Evolutionary conservation across 306 rosid genomes (phyloP), one percentile per base, ranked within the genome.

Genomic region (Vigna radiata): DNA sequence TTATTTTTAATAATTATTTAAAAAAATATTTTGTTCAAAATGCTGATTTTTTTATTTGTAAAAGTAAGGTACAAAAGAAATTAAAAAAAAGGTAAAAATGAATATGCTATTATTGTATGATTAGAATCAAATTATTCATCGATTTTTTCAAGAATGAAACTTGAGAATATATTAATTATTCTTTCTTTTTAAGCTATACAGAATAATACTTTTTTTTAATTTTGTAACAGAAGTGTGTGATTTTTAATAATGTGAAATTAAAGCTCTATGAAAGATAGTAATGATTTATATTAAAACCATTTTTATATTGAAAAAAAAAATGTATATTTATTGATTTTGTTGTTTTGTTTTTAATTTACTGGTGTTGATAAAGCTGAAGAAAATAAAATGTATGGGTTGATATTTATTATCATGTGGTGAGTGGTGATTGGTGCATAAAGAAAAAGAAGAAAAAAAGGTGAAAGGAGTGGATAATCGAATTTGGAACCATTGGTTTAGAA

Each of bases 401-500:
- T 65, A 64, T 72, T 47, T 66, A 68, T 36, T 36, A 67, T 74
- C 48, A 56, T 37, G 80, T 48, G 72, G 50, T 72, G 56, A 74
- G 23, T 46, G 78, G 67, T 14, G 33, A 43, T 56, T 53, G 81
- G 73, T 33, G 81, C 65, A 54, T 18, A 36, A 70, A 64, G 39
- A 23, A 61, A 70, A 70, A 63, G 43, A 17, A 59, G 17, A 41
- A 29, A 6, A 29, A 62, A 44, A 23, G 21, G 44, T 58, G 8
- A 77, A 78, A 66, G 73, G 60, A 77, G 72, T 78, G 80, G 77
- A 83, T 72, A 78, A 72, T 71, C 75, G 61, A 65, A 37, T 72
- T 77, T 72, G 76, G 86, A 78, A 72, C 76, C 76, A 58, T 37
- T 72, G 54, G 75, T 37, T 81, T 47, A 29, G 48, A 39, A 55